phyloP scores from a whole-genome alignment of 177 flowering plant genomes.

The Vitis hybrid region DNA sequence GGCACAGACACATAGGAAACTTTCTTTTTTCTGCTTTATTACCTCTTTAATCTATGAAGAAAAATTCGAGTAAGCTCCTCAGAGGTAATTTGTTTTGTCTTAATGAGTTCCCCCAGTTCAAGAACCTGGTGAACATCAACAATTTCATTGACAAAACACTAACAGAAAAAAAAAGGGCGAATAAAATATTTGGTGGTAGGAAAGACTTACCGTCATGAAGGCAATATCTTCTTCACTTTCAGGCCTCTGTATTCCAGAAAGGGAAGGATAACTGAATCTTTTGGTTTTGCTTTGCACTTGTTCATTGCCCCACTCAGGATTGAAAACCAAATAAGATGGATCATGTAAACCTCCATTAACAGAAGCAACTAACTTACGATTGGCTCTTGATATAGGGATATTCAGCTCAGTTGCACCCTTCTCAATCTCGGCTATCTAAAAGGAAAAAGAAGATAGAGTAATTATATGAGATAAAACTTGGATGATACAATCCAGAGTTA shows the following conservation, averaged over 20 bases:
- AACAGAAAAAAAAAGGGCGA: not conserved
- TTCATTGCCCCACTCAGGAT: conserved; percentile 49
- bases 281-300: conserved; percentile 12
- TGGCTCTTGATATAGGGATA: conserved; percentile 56
- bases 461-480: not conserved
- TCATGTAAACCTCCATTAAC: conserved; percentile 70
- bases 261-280: conserved; percentile 42
- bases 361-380: conserved; percentile 67
- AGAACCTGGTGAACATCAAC: too few relatives aligned
- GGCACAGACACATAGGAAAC: too few relatives aligned
- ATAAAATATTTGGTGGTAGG: not conserved
- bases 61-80: too few relatives aligned
- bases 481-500: not conserved
- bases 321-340: conserved; percentile 72
- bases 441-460: not conserved
- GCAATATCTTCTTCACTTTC: conserved; percentile 56
- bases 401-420: conserved; percentile 65
- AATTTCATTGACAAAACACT: not conserved
- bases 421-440: conserved; percentile 60
- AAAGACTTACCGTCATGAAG: conserved; percentile 57
- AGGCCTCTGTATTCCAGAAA: conserved; percentile 43
- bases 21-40: too few relatives aligned
- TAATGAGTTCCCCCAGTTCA: too few relatives aligned
- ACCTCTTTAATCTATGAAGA: too few relatives aligned
- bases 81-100: too few relatives aligned